A percentile compares a stretch with the other conserved stretches of the same genome.
These are phyloP conservation scores for Sporothrix pallida DNA, from an alignment of 2,329 filamentous ascomycete species.

Conservation along the genomic window DNA sequence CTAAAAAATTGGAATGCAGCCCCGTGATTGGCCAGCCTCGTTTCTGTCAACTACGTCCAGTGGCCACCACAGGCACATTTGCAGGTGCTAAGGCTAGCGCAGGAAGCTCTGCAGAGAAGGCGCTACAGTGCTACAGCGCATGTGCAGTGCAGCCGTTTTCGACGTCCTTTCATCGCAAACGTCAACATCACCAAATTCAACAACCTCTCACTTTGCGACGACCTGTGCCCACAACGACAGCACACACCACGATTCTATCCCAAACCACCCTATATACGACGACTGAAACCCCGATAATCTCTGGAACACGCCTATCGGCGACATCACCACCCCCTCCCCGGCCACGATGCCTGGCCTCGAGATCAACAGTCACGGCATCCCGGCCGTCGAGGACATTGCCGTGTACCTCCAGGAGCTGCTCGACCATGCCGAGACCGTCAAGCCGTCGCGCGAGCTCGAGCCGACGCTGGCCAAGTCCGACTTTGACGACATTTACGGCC, in stretches of 20 bases:
- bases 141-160: background rate
- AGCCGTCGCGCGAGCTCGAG: slow-evolving; percentile 68
- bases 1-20: background rate
- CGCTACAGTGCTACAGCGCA: slow-evolving; percentile 7
- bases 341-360: slow-evolving; percentile 58
- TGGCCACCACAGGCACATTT: slow-evolving; percentile 11
- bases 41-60: background rate
- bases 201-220: background rate
- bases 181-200: slow-evolving; percentile 1
- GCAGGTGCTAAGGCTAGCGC: slow-evolving; percentile 8
- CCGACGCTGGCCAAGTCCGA: slow-evolving; percentile 75
- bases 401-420: slow-evolving; percentile 64
- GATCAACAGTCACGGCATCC: slow-evolving; percentile 54
- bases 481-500: slow-evolving; percentile 57
- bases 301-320: background rate
- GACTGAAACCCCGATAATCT: background rate
- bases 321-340: background rate
- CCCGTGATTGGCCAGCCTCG: slow-evolving; percentile 37
- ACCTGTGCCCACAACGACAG: background rate
- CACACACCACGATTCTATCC: background rate
- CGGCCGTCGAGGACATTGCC: slow-evolving; percentile 60
- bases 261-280: no score
- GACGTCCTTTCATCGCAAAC: background rate
- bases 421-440: slow-evolving; percentile 62
- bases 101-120: background rate